phyloP scores from a whole-genome alignment of 2,329 filamentous ascomycete species.

The Beauveria bassiana region DNA sequence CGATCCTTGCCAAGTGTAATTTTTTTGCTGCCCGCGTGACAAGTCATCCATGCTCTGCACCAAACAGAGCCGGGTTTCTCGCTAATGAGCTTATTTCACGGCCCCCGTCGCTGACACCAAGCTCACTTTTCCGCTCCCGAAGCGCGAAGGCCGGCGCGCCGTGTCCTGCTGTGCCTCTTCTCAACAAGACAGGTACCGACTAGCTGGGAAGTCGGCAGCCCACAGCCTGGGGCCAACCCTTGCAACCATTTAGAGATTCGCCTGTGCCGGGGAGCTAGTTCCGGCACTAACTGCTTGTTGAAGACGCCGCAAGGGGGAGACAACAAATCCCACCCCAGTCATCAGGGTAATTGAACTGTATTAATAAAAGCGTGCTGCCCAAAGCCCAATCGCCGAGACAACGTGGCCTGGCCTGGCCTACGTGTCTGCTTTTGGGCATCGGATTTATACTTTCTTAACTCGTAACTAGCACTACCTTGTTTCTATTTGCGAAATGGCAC shows the following conservation, averaged over 20 bases:
- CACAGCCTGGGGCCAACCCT: not conserved
- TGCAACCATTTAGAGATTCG: not conserved
- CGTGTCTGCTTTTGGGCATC: not conserved
- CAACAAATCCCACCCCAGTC: not conserved
- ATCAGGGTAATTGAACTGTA: not conserved
- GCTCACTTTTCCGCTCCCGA: not conserved
- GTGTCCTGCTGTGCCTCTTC: not conserved
- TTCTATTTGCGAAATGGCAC: not conserved
- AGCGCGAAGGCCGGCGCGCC: conserved; percentile 1
- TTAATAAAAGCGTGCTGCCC: not conserved
- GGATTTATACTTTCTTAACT: not conserved
- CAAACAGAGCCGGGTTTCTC: not conserved
- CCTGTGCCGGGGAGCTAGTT: conserved; percentile 5
- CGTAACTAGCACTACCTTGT: not conserved
- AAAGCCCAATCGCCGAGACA: conserved; percentile 4
- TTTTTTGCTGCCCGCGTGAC: conserved; percentile 8
- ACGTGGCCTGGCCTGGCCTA: not conserved
- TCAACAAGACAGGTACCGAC: not conserved
- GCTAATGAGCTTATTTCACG: conserved; percentile 8
- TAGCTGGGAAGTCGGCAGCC: not conserved
- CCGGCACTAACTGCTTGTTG: conserved; percentile 6
- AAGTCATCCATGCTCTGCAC: conserved; percentile 3
- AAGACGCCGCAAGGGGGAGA: not conserved
- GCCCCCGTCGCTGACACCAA: not conserved
- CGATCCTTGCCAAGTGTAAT: not conserved